Conservation (phyloP, 1,139 yeast genomes). For the Candida pseudoviswanathii region DNA sequence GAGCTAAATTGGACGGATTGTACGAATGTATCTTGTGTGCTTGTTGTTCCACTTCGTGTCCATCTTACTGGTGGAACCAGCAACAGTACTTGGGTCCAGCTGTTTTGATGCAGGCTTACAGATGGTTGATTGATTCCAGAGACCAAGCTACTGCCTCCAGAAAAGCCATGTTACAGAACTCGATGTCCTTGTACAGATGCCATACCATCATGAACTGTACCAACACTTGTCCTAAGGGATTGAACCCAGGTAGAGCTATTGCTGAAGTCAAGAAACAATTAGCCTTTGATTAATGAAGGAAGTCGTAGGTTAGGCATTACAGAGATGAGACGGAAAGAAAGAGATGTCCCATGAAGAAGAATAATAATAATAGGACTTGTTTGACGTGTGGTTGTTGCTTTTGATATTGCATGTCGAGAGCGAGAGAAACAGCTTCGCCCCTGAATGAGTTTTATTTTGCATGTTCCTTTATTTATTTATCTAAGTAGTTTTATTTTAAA, state of each 20-base stretch:
- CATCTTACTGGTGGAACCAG: slow-evolving; percentile 99
- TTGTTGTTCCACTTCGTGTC: slow-evolving; percentile 98
- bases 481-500: not conserved
- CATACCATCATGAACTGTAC: slow-evolving; percentile 99
- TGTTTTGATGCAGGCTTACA: slow-evolving; percentile 96
- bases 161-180: slow-evolving; percentile 89
- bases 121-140: slow-evolving; percentile 98
- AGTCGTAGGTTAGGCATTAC: not conserved
- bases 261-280: slow-evolving; percentile 95
- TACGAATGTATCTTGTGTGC: slow-evolving; percentile 99
- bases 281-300: slow-evolving; percentile 62
- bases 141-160: slow-evolving; percentile 85
- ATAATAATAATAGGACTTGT: not conserved
- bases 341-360: not conserved
- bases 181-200: slow-evolving; percentile 98
- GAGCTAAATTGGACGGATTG: slow-evolving; percentile 94
- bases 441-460: slow-evolving; percentile 2
- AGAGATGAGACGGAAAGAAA: not conserved
- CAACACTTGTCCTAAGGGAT: slow-evolving; percentile 97
- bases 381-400: not conserved
- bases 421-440: not conserved
- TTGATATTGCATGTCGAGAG: slow-evolving; percentile 4
- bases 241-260: slow-evolving; percentile 97
- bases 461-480: slow-evolving; percentile 6
- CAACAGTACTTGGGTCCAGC: slow-evolving; percentile 99